Percentiles rank a stretch among this genome's conserved stretches.
Evolutionary conservation across 202 grass and related monocot genomes (phyloP).

Genomic region (Miscanthus sacchariflorus): DNA sequence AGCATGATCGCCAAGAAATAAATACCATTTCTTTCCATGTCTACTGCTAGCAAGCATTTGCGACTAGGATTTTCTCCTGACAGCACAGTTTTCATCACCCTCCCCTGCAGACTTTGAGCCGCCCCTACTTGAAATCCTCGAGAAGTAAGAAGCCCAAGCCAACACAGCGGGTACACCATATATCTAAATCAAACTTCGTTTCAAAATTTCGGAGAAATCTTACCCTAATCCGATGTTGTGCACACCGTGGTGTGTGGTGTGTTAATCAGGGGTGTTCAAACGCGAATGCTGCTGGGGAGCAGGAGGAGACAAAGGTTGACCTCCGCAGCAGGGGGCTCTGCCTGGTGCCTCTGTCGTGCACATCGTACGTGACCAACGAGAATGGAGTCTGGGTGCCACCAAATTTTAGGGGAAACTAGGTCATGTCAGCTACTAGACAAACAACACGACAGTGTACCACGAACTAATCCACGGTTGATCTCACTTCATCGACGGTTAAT

Average conservation of each 20-base stretch:
- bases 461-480: slow-evolving; percentile 14
- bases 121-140: slow-evolving; percentile 81
- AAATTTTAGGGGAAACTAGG: slow-evolving; percentile 62
- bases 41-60: neutral
- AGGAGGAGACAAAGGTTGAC: slow-evolving; percentile 57
- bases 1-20: neutral
- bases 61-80: slow-evolving; percentile 2
- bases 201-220: neutral
- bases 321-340: slow-evolving; percentile 94
- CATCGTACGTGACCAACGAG: slow-evolving; percentile 91
- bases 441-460: slow-evolving; percentile 35
- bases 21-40: neutral
- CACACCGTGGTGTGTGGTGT: neutral
- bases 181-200: neutral
- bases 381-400: slow-evolving; percentile 73
- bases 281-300: slow-evolving; percentile 4
- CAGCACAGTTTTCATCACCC: neutral
- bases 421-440: slow-evolving; percentile 19
- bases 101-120: slow-evolving; percentile 77
- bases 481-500: slow-evolving; percentile 1
- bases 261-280: slow-evolving; percentile 19
- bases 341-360: slow-evolving; percentile 90
- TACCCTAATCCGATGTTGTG: neutral
- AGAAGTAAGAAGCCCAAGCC: slow-evolving; percentile 76
- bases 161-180: slow-evolving; percentile 58